Evolutionary conservation across 2,329 filamentous ascomycete species (phyloP).

Genomic region (Colletotrichum australisinense): DNA sequence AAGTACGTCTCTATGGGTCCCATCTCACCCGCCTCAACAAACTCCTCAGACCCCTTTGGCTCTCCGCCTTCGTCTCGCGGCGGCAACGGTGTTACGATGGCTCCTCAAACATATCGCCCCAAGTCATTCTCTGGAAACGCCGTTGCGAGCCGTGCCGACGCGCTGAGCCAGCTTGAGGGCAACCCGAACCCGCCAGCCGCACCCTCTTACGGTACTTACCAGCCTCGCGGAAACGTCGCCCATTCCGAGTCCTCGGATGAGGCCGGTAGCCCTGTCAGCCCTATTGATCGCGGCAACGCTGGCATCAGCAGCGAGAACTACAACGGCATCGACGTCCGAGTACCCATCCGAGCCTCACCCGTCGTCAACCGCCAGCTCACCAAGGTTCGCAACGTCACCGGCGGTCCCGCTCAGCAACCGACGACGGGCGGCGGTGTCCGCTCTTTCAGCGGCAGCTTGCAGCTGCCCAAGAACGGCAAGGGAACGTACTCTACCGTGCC

Average conservation of each 20-base stretch:
- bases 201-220: constrained; percentile 8
- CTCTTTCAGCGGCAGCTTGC: constrained; percentile 3
- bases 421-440: constrained; percentile 18
- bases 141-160: constrained; percentile 18
- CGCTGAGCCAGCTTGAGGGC: constrained; percentile 29
- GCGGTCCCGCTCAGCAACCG: not conserved
- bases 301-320: not conserved
- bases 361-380: constrained; percentile 30
- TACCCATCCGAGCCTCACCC: constrained; percentile 14
- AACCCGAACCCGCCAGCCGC: constrained; percentile 1
- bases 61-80: constrained; percentile 25
- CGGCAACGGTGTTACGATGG: not conserved
- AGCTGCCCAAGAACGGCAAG: not conserved
- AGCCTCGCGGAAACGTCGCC: constrained; percentile 6
- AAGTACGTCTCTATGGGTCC: constrained; percentile 30
- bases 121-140: constrained; percentile 20
- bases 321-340: constrained; percentile 18
- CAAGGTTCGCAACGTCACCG: constrained; percentile 24
- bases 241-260: not conserved
- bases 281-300: constrained; percentile 3
- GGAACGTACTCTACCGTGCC: constrained; percentile 8
- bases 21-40: constrained; percentile 24
- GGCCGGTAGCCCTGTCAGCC: not conserved
- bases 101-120: constrained; percentile 29
- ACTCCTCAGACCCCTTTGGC: constrained; percentile 15